Percentiles rank a stretch among this genome's conserved stretches.
Evolutionary conservation across 495 filamentous ascomycete species (phyloP).

Genomic region (Penicillium cosmopolitanum): DNA sequence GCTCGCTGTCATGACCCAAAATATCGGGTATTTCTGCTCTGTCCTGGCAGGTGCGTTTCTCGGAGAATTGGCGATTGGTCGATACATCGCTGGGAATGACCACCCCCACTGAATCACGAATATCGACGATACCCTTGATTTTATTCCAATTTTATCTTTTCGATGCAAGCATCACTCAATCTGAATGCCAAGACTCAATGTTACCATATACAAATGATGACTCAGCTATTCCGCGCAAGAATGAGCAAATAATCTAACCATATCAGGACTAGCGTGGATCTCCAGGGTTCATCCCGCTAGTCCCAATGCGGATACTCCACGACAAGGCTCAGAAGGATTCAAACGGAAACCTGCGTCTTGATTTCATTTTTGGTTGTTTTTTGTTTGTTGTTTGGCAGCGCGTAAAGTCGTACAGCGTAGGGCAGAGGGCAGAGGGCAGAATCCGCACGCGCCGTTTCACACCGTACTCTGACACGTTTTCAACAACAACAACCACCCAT

Average conservation of each 20-base stretch:
- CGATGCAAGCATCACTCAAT: background rate
- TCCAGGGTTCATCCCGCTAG: background rate
- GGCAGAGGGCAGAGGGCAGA: too few relatives aligned
- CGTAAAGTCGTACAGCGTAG: too few relatives aligned
- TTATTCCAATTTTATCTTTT: background rate
- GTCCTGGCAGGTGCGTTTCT: slow-evolving; percentile 82
- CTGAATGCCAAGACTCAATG: background rate
- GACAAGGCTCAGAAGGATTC: background rate
- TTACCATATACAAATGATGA: background rate
- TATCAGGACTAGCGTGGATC: background rate
- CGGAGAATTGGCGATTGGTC: slow-evolving; percentile 79
- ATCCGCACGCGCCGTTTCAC: too few relatives aligned
- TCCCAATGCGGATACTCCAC: background rate
- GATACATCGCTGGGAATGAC: slow-evolving; percentile 54
- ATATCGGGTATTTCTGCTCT: slow-evolving; percentile 93
- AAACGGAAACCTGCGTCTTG: background rate
- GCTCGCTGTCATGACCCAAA: slow-evolving; percentile 98
- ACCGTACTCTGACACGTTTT: too few relatives aligned
- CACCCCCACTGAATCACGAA: slow-evolving; percentile 27
- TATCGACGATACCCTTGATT: background rate
- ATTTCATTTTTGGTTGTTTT: background rate
- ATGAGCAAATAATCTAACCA: background rate
- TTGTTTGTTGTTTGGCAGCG: too few relatives aligned
- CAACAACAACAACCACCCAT: too few relatives aligned
- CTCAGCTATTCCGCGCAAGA: background rate